Conservation (phyloP, 257 asterid species). For the Voacanga thouarsii region DNA sequence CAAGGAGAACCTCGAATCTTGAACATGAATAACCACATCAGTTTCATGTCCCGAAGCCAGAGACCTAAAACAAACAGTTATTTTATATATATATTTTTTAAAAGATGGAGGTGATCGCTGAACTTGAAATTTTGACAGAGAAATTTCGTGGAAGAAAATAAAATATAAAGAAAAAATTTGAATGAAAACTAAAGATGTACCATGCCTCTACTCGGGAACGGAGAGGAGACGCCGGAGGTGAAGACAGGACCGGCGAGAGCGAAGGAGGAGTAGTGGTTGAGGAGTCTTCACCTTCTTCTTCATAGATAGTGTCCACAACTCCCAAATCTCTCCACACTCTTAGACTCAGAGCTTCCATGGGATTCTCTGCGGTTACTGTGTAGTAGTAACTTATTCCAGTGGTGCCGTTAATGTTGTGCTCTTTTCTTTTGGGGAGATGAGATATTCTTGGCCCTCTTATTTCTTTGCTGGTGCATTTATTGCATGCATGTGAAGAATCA, state of each 20-base stretch:
- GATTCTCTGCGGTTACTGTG: background rate
- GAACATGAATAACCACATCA: conserved; percentile 63
- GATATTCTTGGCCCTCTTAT: conserved; percentile 9
- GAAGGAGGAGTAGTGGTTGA: conserved; percentile 33
- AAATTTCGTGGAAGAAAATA: background rate
- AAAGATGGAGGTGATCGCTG: background rate
- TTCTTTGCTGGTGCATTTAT: conserved; percentile 43
- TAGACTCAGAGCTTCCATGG: conserved; percentile 8
- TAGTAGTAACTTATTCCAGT: background rate
- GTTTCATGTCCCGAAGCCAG: conserved; percentile 37
- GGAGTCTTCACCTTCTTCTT: conserved; percentile 58
- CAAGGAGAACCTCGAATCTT: conserved; percentile 49
- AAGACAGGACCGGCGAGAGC: conserved; percentile 32
- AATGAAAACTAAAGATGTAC: conserved; percentile 15
- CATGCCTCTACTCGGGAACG: conserved; percentile 28
- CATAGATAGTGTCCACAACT: conserved; percentile 64
- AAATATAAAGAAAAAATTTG: background rate
- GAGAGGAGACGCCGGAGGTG: conserved; percentile 41
- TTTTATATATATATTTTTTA: too few species aligned
- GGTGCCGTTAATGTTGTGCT: background rate
- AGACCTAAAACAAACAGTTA: conserved; percentile 27
- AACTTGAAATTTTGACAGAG: too few species aligned
- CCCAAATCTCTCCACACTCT: conserved; percentile 58
- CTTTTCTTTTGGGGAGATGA: conserved; percentile 13
- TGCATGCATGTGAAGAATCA: conserved; percentile 53